Evolutionary conservation across 2,329 filamentous ascomycete species (phyloP).

Genomic region (Botrytis medusae): DNA sequence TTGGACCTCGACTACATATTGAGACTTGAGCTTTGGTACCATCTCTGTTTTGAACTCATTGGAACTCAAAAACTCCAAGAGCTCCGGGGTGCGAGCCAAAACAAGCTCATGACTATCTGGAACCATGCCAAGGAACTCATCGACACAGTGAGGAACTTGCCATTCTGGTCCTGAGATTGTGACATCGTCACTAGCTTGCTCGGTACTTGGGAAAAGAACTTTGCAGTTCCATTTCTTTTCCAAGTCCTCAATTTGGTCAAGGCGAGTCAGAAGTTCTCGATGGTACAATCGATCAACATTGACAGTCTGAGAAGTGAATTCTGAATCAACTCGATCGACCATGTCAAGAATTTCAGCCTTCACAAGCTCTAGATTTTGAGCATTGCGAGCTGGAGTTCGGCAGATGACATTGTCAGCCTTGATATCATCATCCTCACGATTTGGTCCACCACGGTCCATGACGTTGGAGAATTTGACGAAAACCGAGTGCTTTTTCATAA

Average conservation of each 20-base stretch:
- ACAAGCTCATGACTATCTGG: conserved; percentile 93
- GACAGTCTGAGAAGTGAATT: conserved; percentile 92
- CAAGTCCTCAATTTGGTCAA: conserved; percentile 86
- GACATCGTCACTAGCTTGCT: conserved; percentile 94
- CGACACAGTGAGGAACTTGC: conserved; percentile 95
- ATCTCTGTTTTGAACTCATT: conserved; percentile 78
- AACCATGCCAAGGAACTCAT: conserved; percentile 96
- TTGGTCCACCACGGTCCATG: conserved; percentile 89
- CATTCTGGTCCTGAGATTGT: conserved; percentile 96
- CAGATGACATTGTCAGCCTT: conserved; percentile 99
- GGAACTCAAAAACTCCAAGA: conserved; percentile 80
- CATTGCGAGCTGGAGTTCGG: conserved; percentile 93
- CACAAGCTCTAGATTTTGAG: conserved; percentile 92
- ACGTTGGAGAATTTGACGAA: conserved; percentile 99
- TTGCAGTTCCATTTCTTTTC: conserved; percentile 99
- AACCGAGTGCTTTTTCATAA: conserved; percentile 99
- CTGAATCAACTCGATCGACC: conserved; percentile 85
- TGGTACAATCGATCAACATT: conserved; percentile 94
- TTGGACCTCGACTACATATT: conserved; percentile 87
- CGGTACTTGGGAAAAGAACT: conserved; percentile 95
- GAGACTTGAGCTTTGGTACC: conserved; percentile 78
- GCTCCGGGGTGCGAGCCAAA: conserved; percentile 70
- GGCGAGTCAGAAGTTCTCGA: conserved; percentile 84
- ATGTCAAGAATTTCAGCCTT: conserved; percentile 99
- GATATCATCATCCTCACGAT: conserved; percentile 95